Evolutionary conservation across 2,329 filamentous ascomycete species (phyloP).

Genomic region (Xylaria multiplex): DNA sequence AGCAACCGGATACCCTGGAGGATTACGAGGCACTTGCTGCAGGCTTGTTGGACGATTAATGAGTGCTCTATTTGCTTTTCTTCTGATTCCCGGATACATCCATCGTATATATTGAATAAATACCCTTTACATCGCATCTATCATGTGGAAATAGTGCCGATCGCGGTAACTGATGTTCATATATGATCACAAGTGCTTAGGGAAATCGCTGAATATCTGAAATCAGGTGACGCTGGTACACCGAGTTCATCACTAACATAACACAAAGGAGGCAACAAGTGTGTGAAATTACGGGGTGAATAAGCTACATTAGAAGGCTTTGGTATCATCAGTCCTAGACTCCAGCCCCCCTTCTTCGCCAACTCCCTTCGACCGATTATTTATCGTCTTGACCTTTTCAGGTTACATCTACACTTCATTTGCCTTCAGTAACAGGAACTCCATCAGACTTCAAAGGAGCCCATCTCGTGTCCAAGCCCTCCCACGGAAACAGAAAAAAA

Average conservation of each 20-base stretch:
- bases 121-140: neutral
- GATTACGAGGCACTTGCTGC: conserved; percentile 81
- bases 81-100: neutral
- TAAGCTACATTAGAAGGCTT: conserved; percentile 34
- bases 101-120: neutral
- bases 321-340: conserved; percentile 41
- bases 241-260: neutral
- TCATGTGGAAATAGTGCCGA: neutral
- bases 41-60: conserved; percentile 67
- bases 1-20: conserved; percentile 81
- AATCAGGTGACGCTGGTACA: neutral
- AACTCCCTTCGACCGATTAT: neutral
- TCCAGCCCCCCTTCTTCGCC: conserved; percentile 20
- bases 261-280: conserved; percentile 12
- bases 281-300: conserved; percentile 35
- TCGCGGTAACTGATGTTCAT: neutral
- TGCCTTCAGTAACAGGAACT: conserved; percentile 13
- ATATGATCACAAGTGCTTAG: neutral
- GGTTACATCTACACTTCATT: conserved; percentile 1
- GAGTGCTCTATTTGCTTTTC: conserved; percentile 8
- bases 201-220: neutral
- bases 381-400: no score
- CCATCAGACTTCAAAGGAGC: conserved; percentile 14
- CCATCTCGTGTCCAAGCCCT: conserved; percentile 6
- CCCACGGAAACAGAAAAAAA: neutral